phyloP scores from a whole-genome alignment of 805 yeast species.

The Hemisphaericaspora nanyangensis region DNA sequence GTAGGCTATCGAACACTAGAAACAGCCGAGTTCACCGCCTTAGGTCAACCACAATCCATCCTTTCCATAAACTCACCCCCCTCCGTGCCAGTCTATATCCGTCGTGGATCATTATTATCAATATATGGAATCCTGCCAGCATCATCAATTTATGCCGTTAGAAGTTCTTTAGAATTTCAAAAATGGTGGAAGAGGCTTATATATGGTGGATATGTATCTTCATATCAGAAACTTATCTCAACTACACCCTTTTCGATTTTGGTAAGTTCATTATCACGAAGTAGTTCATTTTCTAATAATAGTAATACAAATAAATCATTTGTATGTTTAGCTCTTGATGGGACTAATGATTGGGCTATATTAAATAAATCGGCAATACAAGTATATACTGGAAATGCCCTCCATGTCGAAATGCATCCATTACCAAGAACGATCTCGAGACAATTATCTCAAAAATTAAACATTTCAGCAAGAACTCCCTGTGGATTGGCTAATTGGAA shows the following conservation, averaged over 20 bases:
- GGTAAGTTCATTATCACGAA: slow-evolving; percentile 34
- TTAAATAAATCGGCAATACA: slow-evolving; percentile 46
- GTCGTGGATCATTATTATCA: slow-evolving; percentile 48
- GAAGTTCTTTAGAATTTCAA: slow-evolving; percentile 25
- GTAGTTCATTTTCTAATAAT: slow-evolving; percentile 10
- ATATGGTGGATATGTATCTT: slow-evolving; percentile 41
- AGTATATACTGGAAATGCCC: slow-evolving; percentile 50
- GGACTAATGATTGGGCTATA: slow-evolving; percentile 61
- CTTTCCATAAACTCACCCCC: slow-evolving; percentile 54
- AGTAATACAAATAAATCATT: slow-evolving; percentile 34
- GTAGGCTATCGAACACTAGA: slow-evolving; percentile 17
- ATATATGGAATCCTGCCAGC: slow-evolving; percentile 31
- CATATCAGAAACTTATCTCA: slow-evolving; percentile 46
- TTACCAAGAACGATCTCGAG: slow-evolving; percentile 40
- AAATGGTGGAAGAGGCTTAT: slow-evolving; percentile 41
- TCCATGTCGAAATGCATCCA: slow-evolving; percentile 33
- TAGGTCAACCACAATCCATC: slow-evolving; percentile 24
- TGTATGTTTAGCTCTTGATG: slow-evolving; percentile 48
- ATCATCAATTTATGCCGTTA: slow-evolving; percentile 14
- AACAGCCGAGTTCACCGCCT: slow-evolving; percentile 20
- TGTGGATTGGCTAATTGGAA: slow-evolving; percentile 41
- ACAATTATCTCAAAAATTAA: slow-evolving; percentile 22
- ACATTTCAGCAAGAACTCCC: slow-evolving; percentile 17
- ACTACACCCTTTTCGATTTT: slow-evolving; percentile 45
- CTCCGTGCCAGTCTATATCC: slow-evolving; percentile 50